phyloP scores from a whole-genome alignment of 2,329 filamentous ascomycete genomes.

The Fusarium falciforme region DNA sequence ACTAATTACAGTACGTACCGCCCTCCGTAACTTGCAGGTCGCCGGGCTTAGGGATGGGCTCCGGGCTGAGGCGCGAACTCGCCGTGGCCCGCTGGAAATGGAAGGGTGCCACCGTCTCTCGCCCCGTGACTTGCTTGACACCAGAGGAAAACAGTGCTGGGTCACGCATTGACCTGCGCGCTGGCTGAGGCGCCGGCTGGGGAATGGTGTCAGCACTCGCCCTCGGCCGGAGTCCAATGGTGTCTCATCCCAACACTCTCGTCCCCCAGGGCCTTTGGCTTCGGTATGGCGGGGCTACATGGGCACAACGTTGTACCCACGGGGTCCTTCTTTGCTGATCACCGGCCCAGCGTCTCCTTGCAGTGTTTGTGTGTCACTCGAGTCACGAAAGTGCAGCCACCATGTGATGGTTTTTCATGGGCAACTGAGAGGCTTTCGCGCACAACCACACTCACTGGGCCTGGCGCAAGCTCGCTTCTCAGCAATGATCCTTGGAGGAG shows the following conservation, averaged over 20 bases:
- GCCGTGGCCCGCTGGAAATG: conserved; percentile 1
- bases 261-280: conserved; percentile 3
- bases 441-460: background rate
- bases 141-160: background rate
- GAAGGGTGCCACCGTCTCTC: conserved; percentile 4
- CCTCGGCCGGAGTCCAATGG: conserved; percentile 5
- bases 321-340: conserved; percentile 27
- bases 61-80: conserved; percentile 15
- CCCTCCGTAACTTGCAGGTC: conserved; percentile 6
- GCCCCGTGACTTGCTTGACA: conserved; percentile 3
- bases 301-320: conserved; percentile 9
- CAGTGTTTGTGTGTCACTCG: conserved; percentile 29
- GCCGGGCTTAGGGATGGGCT: conserved; percentile 8
- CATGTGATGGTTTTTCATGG: conserved; percentile 29
- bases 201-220: conserved; percentile 1
- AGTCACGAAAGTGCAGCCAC: conserved; percentile 34
- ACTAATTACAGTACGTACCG: conserved; percentile 10
- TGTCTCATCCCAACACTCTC: conserved; percentile 21
- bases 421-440: conserved; percentile 14
- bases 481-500: conserved; percentile 13
- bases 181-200: background rate
- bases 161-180: conserved; percentile 21
- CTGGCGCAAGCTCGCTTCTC: conserved; percentile 7
- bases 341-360: conserved; percentile 29
- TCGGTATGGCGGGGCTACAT: background rate